Evolutionary conservation across 352 stramenopile genomes (phyloP).

Genomic region (Hyaloperonospora arabidopsidis): DNA sequence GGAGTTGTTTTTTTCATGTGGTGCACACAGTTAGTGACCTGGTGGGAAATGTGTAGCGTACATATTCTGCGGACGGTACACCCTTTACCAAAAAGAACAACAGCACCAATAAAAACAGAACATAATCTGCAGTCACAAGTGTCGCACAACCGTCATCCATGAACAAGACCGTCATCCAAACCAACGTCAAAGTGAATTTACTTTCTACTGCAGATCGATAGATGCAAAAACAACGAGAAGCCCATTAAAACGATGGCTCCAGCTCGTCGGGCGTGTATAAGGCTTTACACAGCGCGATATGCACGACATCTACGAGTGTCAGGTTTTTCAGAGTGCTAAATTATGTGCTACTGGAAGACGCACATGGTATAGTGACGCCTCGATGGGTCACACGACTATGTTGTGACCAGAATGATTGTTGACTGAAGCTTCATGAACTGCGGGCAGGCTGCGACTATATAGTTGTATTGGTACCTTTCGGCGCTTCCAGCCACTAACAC

Average conservation of each 20-base stretch:
- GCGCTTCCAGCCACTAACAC: slow-evolving; percentile 46
- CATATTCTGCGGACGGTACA: too few species aligned
- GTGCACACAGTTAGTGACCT: too few species aligned
- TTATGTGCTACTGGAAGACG: slow-evolving; percentile 61
- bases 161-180: too few species aligned
- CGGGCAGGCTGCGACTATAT: slow-evolving; percentile 48
- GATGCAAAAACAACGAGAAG: background rate
- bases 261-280: slow-evolving; percentile 14
- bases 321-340: slow-evolving; percentile 50
- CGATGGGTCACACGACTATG: slow-evolving; percentile 28
- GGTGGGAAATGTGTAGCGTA: too few species aligned
- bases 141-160: too few species aligned
- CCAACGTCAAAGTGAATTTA: too few species aligned
- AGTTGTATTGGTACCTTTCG: slow-evolving; percentile 60
- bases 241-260: slow-evolving; percentile 12
- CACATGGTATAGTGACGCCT: slow-evolving; percentile 29
- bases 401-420: slow-evolving; percentile 26
- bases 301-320: slow-evolving; percentile 57
- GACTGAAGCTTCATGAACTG: slow-evolving; percentile 30
- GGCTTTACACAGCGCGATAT: slow-evolving; percentile 70
- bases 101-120: too few species aligned
- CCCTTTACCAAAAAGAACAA: too few species aligned
- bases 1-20: too few species aligned
- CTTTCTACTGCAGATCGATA: too few species aligned
- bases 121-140: too few species aligned